Base-by-base conservation (phyloP, 1,139 yeast species). In the Pichia sp. region DNA sequence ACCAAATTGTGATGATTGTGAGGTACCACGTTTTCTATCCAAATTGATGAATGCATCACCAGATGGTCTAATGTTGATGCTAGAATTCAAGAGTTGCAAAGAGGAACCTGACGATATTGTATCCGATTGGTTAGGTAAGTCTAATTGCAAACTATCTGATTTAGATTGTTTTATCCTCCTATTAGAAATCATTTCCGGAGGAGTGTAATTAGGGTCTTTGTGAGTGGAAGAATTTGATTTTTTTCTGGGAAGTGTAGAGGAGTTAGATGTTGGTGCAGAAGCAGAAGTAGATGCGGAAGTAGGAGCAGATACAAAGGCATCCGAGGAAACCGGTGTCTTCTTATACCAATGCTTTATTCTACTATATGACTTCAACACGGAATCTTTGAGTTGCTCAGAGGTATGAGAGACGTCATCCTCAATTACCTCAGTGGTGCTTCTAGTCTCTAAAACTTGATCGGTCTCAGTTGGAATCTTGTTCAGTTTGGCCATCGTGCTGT, bases 291-390 rank as follows among this genome's bases (percentile, higher is more conserved):
- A n/a, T n/a, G n/a, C n/a, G n/a, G 40, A 6, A 8, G 22, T 10
- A 12, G 41, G 10, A 8, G 47, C 22, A 16, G 46, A 10, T 13
- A 23, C 22, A 28, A 37, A n/a, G 3, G 19, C 2, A 12, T 25
- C 46, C n/a, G 48, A 49, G 51, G 48, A 49, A 42, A 31, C 52
- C 43, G 55, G 54, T 50, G 78, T 83, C 51, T 76, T 79, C 53
- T 69, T 72, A 60, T 85, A 85, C 89, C 91, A 83, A 56, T 79
- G 82, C 1, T 87, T 87, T n/a, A 85, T 68, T 60, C 80, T 83
- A 55, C 75, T 79, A 47, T 83, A 66, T 0, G 86, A 78, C 47
- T 66, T 69, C 3, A 76, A 62, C 10, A 75, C 64, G 62, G 60
- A 53, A 43, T 52, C 56, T 49, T 59, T 58, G 10, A 52, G 36